These are phyloP conservation scores for Corallochytrium limacisporum DNA, from an alignment of 78 protist genomes.

Conservation along the genomic window DNA sequence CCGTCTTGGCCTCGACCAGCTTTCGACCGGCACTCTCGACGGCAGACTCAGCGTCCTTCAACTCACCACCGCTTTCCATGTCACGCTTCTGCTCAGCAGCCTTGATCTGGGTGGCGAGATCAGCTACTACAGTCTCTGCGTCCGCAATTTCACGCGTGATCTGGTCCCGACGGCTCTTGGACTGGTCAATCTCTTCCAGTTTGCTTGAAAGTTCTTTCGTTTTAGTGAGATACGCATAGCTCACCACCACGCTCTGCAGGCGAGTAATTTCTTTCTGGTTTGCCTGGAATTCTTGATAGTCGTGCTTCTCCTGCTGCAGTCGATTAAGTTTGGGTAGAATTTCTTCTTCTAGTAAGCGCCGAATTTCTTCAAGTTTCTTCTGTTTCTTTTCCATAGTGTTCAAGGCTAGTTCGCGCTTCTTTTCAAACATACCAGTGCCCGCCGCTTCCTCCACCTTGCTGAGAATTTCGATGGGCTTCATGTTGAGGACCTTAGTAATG, in stretches of 20 bases:
- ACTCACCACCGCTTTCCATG: too few relatives aligned
- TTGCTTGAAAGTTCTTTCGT: not conserved
- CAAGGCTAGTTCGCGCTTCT: slow-evolving; percentile 60
- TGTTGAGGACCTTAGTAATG: slow-evolving; percentile 95
- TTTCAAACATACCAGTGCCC: slow-evolving; percentile 96
- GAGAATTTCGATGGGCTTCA: slow-evolving; percentile 93
- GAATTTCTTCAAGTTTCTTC: slow-evolving; percentile 69
- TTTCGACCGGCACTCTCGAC: too few relatives aligned
- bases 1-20: too few relatives aligned
- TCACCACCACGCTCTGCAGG: too few relatives aligned
- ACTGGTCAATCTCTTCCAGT: not conserved
- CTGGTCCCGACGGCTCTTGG: not conserved
- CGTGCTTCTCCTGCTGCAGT: slow-evolving; percentile 55
- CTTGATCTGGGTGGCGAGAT: not conserved
- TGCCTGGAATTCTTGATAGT: slow-evolving; percentile 53
- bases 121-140: too few relatives aligned
- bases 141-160: too few relatives aligned
- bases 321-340: slow-evolving; percentile 84
- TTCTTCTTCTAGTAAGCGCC: slow-evolving; percentile 63
- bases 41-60: too few relatives aligned
- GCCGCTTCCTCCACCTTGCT: slow-evolving; percentile 97
- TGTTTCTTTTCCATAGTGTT: slow-evolving; percentile 81
- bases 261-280: slow-evolving; percentile 19
- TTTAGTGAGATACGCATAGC: too few relatives aligned
- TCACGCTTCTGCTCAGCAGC: not conserved